These are phyloP conservation scores for Podila horticola DNA, from an alignment of 192 early-diverging fungal genomes.

Conservation along the genomic window DNA sequence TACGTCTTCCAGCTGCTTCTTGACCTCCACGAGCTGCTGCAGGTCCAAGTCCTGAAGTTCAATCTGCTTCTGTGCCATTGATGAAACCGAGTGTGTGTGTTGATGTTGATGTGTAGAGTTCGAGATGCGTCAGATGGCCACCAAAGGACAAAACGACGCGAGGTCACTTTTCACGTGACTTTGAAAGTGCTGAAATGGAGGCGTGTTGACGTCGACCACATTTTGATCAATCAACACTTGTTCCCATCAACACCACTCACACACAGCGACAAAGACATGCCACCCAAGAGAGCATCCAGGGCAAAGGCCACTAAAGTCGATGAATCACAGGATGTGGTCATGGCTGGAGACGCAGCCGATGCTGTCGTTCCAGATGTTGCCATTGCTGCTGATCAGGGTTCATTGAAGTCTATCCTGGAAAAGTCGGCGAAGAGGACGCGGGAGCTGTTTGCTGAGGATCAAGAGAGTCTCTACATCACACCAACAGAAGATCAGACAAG, in stretches of 20 bases:
- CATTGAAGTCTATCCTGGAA: constrained; percentile 22
- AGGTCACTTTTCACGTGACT: not conserved
- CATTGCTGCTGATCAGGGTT: not conserved
- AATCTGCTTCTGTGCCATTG: constrained; percentile 60
- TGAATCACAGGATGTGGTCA: constrained; percentile 30
- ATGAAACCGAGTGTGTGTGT: constrained; percentile 1
- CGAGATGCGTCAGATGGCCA: not conserved
- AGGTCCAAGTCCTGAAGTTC: constrained; percentile 87
- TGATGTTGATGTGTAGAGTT: not conserved
- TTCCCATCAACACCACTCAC: not conserved
- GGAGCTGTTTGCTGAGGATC: constrained; percentile 43
- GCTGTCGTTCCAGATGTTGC: constrained; percentile 18
- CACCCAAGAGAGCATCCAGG: constrained; percentile 49
- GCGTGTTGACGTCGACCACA: not conserved
- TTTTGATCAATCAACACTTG: not conserved
- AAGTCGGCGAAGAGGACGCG: constrained; percentile 37
- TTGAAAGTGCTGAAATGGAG: not conserved
- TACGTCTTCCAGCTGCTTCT: constrained; percentile 88
- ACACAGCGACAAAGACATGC: constrained; percentile 19
- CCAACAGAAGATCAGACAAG: constrained; percentile 33
- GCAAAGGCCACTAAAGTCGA: constrained; percentile 20
- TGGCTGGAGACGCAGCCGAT: constrained; percentile 20
- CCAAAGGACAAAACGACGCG: not conserved
- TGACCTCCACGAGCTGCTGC: constrained; percentile 83
- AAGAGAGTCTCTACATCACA: constrained; percentile 17